Evolutionary conservation across 306 rosid species (phyloP), one percentile per base, ranked within the genome.

Genomic region (Rubus parviflorus): DNA sequence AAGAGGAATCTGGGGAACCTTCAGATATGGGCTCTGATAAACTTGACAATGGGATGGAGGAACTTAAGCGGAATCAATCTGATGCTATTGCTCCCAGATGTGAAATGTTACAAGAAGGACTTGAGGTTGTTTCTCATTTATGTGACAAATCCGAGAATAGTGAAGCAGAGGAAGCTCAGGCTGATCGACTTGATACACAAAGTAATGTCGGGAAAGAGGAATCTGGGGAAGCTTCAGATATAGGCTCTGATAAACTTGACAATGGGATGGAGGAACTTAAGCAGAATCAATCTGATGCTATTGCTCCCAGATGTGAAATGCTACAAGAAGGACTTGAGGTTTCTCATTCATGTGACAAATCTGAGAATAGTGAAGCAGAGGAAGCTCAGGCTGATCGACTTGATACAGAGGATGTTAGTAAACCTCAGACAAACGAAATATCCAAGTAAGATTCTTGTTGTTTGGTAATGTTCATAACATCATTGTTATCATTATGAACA

Each of bases 391-490:
- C 49, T 54, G 77, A 57, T 45, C 62, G 42, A 68, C 74, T 68
- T 58, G 84, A 87, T 72, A 74, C 46, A 40, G 81, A 61, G 52
- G 68, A 77, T 63, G 66, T 47, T 63, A 76, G 35, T 71, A 79
- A 83, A 71, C 80, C 8, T 64, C 73, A 81, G 73, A n/a, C 60
- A 64, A 84, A 80, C 13, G 84, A 80, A 70, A 67, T 66, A 49
- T 48, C 84, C 71, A 49, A 25, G 97, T 91, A 86, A 87, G 94
- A 76, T 63, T 74, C 42, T 41, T 82, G 40, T 14, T 75, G 10
- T 76, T 20, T 51, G 16, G 53, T 65, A 64, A n/a, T 56, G 60
- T 52, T 77, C 37, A 23, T 25, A 13, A 8, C 11, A 1, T 53
- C 25, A 57, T 70, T 6, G 4, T 60, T 2, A 60, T 60, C 66